phyloP scores from a whole-genome alignment of 768 basidiomycete species.

The Solioccasus polychromus region DNA sequence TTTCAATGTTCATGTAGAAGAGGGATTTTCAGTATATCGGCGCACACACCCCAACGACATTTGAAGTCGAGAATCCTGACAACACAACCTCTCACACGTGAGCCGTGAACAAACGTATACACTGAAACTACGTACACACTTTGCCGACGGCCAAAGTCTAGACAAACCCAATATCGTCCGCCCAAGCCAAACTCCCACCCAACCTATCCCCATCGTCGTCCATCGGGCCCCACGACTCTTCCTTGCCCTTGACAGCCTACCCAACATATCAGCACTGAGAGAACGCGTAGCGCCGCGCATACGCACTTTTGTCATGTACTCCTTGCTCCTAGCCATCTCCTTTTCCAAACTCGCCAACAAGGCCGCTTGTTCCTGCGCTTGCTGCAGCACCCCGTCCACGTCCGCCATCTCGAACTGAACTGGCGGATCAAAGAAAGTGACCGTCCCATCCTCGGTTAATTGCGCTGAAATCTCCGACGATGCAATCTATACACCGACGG shows the following conservation, averaged over 20 bases:
- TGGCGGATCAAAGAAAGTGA: conserved; percentile 68
- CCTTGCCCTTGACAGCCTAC: conserved; percentile 31
- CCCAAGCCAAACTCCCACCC: conserved; percentile 20
- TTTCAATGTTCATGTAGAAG: too few relatives aligned
- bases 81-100: too few relatives aligned
- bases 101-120: too few relatives aligned
- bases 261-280: background rate
- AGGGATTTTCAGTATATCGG: too few relatives aligned
- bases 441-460: conserved; percentile 65
- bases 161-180: conserved; percentile 26
- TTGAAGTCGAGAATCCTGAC: too few relatives aligned
- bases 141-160: too few relatives aligned
- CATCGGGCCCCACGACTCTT: conserved; percentile 25
- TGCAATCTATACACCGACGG: conserved; percentile 51
- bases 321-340: conserved; percentile 57
- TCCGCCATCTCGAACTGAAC: conserved; percentile 57
- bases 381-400: conserved; percentile 55
- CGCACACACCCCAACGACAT: too few relatives aligned
- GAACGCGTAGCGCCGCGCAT: background rate
- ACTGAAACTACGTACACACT: too few relatives aligned
- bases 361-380: conserved; percentile 47
- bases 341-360: conserved; percentile 23
- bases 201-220: conserved; percentile 31
- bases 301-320: conserved; percentile 69
- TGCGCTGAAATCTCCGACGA: conserved; percentile 65